Percentiles rank a stretch among this genome's conserved stretches.
Conservation (phyloP, 2,329 filamentous ascomycete genomes). For the Ascomycota sp. region DNA sequence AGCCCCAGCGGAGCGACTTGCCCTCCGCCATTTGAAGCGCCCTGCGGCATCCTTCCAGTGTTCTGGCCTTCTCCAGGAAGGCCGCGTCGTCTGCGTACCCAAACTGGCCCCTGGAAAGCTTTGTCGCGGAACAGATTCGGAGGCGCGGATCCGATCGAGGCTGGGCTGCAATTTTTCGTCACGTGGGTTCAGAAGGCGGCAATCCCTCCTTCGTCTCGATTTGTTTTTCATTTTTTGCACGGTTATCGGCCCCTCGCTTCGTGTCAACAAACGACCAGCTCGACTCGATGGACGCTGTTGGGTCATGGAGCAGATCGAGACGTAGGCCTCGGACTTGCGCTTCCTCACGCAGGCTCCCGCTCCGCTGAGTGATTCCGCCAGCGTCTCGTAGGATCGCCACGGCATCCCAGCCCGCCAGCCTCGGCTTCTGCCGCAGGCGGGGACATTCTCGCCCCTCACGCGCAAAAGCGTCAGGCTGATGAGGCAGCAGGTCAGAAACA, state of each 20-base stretch:
- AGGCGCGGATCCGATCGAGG: too few species aligned
- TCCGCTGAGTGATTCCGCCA: constrained; percentile 9
- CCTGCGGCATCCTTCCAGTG: too few species aligned
- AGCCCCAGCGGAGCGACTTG: too few species aligned
- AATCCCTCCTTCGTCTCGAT: not conserved
- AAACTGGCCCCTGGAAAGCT: too few species aligned
- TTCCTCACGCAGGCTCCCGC: constrained; percentile 23
- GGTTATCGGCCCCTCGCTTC: too few species aligned
- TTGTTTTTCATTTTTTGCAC: not conserved
- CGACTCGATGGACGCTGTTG: constrained; percentile 1
- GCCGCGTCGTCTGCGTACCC: too few species aligned
- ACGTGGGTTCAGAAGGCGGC: not conserved
- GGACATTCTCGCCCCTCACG: constrained; percentile 25
- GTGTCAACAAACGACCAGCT: too few species aligned
- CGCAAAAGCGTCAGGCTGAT: constrained; percentile 17
- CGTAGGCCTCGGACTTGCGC: constrained; percentile 32
- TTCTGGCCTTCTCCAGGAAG: too few species aligned
- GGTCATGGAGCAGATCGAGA: constrained; percentile 32
- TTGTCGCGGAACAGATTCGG: too few species aligned
- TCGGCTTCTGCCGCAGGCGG: constrained; percentile 20
- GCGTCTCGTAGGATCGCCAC: constrained; percentile 13
- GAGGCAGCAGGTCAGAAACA: constrained; percentile 25
- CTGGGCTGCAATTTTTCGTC: not conserved
- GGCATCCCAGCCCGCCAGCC: constrained; percentile 14
- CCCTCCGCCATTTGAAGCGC: too few species aligned